Evolutionary conservation across 805 yeast species (phyloP).

Genomic region (Zygosaccharomyces gambellarensis): DNA sequence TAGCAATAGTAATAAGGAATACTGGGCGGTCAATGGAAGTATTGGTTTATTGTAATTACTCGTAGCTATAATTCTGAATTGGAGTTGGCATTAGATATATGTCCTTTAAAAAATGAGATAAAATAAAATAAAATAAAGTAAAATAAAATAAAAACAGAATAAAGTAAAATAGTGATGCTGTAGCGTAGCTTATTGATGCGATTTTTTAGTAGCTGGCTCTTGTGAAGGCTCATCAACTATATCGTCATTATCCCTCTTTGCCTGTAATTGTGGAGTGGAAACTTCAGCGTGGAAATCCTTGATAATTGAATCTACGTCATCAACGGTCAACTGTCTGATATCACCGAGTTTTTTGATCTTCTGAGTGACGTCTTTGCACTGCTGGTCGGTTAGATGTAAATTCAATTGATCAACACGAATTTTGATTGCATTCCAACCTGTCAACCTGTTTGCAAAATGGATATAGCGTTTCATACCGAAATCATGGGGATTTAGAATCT

Average conservation of each 20-base stretch:
- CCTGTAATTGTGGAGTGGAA: constrained; percentile 46
- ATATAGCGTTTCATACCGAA: constrained; percentile 94
- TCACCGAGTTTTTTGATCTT: constrained; percentile 94
- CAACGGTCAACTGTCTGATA: constrained; percentile 87
- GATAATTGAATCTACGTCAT: constrained; percentile 95
- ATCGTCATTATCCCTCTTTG: constrained; percentile 24
- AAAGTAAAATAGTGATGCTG: not conserved
- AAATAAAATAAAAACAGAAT: not conserved
- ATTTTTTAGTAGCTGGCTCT: constrained; percentile 34
- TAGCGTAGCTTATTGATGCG: constrained; percentile 15
- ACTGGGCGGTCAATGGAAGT: not conserved
- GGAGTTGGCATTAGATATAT: not conserved
- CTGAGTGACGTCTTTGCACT: constrained; percentile 88
- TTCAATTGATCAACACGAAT: constrained; percentile 96
- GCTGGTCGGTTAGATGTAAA: constrained; percentile 82
- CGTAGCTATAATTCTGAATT: no score
- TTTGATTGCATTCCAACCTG: constrained; percentile 99
- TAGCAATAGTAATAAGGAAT: not conserved
- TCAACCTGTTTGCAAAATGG: constrained; percentile 95
- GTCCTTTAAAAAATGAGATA: not conserved
- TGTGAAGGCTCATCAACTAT: constrained; percentile 21
- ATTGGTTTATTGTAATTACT: no score
- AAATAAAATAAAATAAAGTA: not conserved
- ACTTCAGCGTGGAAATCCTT: constrained; percentile 85
- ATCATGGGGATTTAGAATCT: constrained; percentile 89